Conservation (phyloP, 148 eudicot genomes). For the Amaranthus cruentus region DNA sequence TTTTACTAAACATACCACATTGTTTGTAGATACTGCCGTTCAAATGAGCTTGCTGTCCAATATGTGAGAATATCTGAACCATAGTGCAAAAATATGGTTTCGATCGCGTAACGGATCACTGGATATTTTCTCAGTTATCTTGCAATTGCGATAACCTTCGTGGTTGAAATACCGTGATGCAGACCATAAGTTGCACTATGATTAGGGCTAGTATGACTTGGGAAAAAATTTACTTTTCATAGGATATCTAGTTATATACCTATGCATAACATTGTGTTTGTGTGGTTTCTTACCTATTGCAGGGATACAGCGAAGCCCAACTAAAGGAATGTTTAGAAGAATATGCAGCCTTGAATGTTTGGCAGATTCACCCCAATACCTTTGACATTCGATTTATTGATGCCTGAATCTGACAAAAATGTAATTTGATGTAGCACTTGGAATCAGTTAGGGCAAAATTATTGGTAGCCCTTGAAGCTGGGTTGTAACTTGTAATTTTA, state of each 20-base stretch:
- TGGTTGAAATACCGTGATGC: background rate
- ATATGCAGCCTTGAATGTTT: constrained; percentile 91
- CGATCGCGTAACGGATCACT: too few relatives aligned
- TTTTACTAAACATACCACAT: constrained; percentile 16
- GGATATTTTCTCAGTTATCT: background rate
- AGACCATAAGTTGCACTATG: too few relatives aligned
- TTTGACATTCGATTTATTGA: constrained; percentile 90
- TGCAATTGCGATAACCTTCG: background rate
- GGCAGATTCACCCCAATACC: constrained; percentile 97
- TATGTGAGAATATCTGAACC: background rate
- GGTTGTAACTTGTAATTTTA: constrained; percentile 15
- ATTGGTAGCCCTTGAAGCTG: background rate
- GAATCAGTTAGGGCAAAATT: constrained; percentile 6
- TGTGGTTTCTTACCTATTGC: constrained; percentile 20
- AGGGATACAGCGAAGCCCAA: constrained; percentile 99
- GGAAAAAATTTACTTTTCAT: too few relatives aligned
- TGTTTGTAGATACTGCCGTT: background rate
- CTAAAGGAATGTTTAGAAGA: constrained; percentile 92
- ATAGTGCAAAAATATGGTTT: too few relatives aligned
- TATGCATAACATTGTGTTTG: constrained; percentile 3
- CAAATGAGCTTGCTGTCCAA: background rate
- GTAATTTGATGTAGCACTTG: background rate
- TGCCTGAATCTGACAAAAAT: constrained; percentile 37
- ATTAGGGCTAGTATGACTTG: too few relatives aligned
- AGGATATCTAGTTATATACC: background rate